Percentiles rank a stretch among this genome's conserved stretches.
Conservation (phyloP, 176 grass and related monocot species). For the Eragrostis nindensis region DNA sequence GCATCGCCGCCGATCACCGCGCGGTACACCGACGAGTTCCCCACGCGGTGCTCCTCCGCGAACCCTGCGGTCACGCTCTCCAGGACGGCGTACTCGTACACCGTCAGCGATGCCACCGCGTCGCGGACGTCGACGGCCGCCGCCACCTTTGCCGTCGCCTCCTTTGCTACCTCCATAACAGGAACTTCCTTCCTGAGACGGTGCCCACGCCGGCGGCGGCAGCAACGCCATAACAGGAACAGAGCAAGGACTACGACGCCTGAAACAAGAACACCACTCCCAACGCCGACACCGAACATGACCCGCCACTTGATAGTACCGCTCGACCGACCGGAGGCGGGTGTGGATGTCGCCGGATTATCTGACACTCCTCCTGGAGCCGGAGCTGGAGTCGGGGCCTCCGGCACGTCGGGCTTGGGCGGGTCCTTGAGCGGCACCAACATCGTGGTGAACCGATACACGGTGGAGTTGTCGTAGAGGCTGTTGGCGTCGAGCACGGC, state of each 20-base stretch:
- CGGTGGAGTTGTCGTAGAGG: conserved; percentile 30
- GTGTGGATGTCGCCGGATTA: neutral
- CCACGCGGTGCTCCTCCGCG: conserved; percentile 11
- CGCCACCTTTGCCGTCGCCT: neutral
- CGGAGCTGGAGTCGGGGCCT: neutral
- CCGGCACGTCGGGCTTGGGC: conserved; percentile 42
- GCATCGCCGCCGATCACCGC: conserved; percentile 57
- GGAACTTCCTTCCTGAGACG: neutral
- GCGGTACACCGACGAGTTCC: conserved; percentile 46
- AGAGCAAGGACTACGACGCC: conserved; percentile 15
- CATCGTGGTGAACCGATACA: conserved; percentile 61
- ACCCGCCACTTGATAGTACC: conserved; percentile 34
- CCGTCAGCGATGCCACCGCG: conserved; percentile 31
- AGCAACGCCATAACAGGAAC: neutral
- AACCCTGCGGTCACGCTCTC: conserved; percentile 46
- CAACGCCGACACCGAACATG: conserved; percentile 49
- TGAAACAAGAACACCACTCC: too few relatives aligned
- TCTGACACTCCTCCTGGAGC: neutral
- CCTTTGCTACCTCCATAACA: neutral
- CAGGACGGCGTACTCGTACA: conserved; percentile 39
- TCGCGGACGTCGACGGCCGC: conserved; percentile 26
- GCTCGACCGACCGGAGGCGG: neutral
- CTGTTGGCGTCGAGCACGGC: conserved; percentile 56
- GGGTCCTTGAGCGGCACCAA: conserved; percentile 51
- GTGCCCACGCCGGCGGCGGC: neutral